Evolutionary conservation across 2,329 filamentous ascomycete genomes (phyloP).

Genomic region (Fusarium dimerum): DNA sequence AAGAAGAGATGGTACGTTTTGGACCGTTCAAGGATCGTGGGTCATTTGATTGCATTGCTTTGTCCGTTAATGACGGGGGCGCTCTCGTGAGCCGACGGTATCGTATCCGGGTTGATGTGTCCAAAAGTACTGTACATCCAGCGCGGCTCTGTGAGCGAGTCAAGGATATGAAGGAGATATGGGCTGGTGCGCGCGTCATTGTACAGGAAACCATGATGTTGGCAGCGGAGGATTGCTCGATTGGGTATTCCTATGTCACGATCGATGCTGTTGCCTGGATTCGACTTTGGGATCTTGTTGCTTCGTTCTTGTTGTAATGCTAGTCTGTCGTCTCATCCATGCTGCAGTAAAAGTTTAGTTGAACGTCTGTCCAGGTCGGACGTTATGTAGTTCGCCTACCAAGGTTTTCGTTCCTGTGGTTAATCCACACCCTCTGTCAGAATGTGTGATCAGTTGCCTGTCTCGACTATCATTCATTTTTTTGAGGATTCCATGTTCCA

Average conservation of each 20-base stretch:
- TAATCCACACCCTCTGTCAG: too few relatives aligned
- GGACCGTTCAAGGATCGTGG: conserved; percentile 8
- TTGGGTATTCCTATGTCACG: neutral
- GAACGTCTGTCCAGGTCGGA: too few relatives aligned
- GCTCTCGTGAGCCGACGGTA: neutral
- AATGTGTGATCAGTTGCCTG: too few relatives aligned
- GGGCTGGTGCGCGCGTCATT: conserved; percentile 9
- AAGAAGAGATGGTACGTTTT: conserved; percentile 15
- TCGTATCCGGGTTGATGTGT: neutral
- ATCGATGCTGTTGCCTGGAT: neutral
- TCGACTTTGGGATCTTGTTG: neutral
- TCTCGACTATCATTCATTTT: neutral
- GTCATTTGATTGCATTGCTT: neutral
- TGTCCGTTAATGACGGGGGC: conserved; percentile 14
- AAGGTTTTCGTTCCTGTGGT: too few relatives aligned
- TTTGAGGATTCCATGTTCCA: neutral
- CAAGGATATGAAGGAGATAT: conserved; percentile 1
- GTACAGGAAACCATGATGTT: conserved; percentile 1
- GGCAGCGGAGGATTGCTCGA: neutral
- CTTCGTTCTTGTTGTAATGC: neutral
- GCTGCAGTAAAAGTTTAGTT: too few relatives aligned
- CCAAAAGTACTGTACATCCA: conserved; percentile 2
- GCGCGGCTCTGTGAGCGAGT: neutral
- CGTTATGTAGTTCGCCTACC: too few relatives aligned
- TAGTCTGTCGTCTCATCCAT: neutral